phyloP scores from a whole-genome alignment of 352 stramenopile species.

The Phytophthora lateralis region DNA sequence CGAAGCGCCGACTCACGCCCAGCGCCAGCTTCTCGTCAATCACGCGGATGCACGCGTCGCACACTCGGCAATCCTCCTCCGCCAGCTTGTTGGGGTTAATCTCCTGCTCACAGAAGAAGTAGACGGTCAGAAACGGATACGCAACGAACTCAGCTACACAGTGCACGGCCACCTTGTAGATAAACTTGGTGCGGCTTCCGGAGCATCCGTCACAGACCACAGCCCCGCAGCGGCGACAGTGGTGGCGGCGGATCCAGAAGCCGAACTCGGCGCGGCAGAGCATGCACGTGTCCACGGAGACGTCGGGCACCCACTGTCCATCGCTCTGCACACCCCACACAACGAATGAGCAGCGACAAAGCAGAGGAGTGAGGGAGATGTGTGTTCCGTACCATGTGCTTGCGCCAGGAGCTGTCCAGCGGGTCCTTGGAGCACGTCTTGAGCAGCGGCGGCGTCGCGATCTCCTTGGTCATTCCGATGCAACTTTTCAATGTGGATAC shows the following conservation, averaged over 20 bases:
- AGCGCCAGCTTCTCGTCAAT: constrained; percentile 86
- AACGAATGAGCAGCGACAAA: constrained; percentile 7
- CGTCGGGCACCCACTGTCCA: constrained; percentile 85
- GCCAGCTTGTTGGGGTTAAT: constrained; percentile 63
- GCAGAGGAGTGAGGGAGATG: neutral
- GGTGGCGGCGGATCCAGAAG: constrained; percentile 88
- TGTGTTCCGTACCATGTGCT: constrained; percentile 66
- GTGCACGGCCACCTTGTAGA: constrained; percentile 65
- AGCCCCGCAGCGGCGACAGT: constrained; percentile 87
- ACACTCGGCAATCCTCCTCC: constrained; percentile 77
- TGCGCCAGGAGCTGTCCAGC: constrained; percentile 86
- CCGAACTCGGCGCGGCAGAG: constrained; percentile 83
- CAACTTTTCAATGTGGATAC: constrained; percentile 26
- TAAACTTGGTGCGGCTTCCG: constrained; percentile 79
- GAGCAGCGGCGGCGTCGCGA: constrained; percentile 54
- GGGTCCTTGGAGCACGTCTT: constrained; percentile 83
- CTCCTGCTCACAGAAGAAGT: constrained; percentile 40
- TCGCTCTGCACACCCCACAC: constrained; percentile 52
- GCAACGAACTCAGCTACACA: neutral
- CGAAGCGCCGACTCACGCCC: constrained; percentile 78
- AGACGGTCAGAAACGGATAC: neutral
- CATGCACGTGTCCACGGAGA: constrained; percentile 83
- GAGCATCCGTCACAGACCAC: constrained; percentile 85
- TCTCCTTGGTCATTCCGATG: constrained; percentile 23
- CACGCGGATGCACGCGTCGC: constrained; percentile 81